Evolutionary conservation across 129 eudicot species (phyloP), one percentile per base, ranked within the genome.

Genomic region (Gnaphalium uliginosum): DNA sequence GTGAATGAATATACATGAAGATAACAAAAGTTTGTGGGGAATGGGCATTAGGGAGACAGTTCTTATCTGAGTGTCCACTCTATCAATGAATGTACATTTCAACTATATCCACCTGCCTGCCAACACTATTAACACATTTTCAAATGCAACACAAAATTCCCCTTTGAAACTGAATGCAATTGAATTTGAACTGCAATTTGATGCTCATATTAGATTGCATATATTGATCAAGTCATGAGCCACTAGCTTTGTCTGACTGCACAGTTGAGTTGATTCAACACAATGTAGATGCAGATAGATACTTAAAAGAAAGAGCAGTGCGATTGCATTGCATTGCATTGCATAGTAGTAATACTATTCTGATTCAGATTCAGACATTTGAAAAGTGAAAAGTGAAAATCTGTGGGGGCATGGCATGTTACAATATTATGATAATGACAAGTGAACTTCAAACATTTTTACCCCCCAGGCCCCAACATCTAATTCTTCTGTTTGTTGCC

Each of bases 391-490:
- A 60, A 56, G 77, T 63, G 76, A 62, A n/a, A 69, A 60, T 60
- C 25, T 27, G 81, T 78, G 68, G 83, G 78, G 78, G 68, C 73
- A 73, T 39, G 26, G 46, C 69, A 65, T 53, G 73, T 64, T 53
- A 79, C 78, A 79, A 64, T 64, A 32, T 51, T 73, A 64, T 72
- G 83, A 79, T 59, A 72, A 79, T 35, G 83, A 79, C 83, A 73
- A 65, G 74, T 79, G 78, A 73, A 79, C 60, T 73, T 62, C 79
- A 66, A 17, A 73, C 79, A 54, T 37, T 72, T 79, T 73, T 51
- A 39, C 79, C 78, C 78, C 83, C 68, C 21, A 66, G 39, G 61
- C 53, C 83, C 83, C 74, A 79, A 79, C 83, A 73, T 79, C 75
- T 54, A 79, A 57, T 62, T 57, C 83, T 29, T 57, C 79, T 66